Evolutionary conservation across 495 filamentous ascomycete genomes (phyloP).

Genomic region (Lophium mytilinum): DNA sequence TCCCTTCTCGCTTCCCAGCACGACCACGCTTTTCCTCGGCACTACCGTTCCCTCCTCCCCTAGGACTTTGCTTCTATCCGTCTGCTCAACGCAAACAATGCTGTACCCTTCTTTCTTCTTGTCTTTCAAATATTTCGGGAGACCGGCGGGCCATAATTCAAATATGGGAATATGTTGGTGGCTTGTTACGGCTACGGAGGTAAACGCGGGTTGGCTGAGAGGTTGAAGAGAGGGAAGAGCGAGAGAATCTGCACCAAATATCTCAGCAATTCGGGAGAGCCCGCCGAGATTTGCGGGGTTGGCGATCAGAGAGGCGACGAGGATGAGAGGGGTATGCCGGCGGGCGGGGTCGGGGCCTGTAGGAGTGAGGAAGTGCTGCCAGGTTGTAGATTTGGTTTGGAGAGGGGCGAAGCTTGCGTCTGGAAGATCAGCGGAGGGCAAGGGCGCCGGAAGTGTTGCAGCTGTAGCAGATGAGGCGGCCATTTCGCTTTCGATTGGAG

Average conservation of each 20-base stretch:
- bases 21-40: slow-evolving; percentile 36
- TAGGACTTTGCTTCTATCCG: slow-evolving; percentile 37
- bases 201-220: slow-evolving; percentile 35
- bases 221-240: slow-evolving; percentile 28
- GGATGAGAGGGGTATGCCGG: slow-evolving; percentile 27
- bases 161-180: slow-evolving; percentile 39
- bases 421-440: neutral
- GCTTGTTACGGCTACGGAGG: slow-evolving; percentile 35
- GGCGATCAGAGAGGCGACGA: slow-evolving; percentile 43
- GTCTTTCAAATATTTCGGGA: slow-evolving; percentile 28
- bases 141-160: slow-evolving; percentile 25
- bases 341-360: neutral
- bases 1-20: slow-evolving; percentile 42
- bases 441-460: neutral
- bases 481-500: neutral
- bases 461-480: too few species aligned
- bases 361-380: slow-evolving; percentile 1
- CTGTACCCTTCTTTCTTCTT: slow-evolving; percentile 34
- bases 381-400: slow-evolving; percentile 26
- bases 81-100: slow-evolving; percentile 44
- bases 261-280: slow-evolving; percentile 40
- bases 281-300: slow-evolving; percentile 43
- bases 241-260: slow-evolving; percentile 37
- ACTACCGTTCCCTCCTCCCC: slow-evolving; percentile 22
- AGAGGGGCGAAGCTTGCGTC: neutral